Percentiles rank a stretch among this genome's conserved stretches.
phyloP scores from a whole-genome alignment of 495 filamentous ascomycete species.

The Rhizodiscina lignyota region DNA sequence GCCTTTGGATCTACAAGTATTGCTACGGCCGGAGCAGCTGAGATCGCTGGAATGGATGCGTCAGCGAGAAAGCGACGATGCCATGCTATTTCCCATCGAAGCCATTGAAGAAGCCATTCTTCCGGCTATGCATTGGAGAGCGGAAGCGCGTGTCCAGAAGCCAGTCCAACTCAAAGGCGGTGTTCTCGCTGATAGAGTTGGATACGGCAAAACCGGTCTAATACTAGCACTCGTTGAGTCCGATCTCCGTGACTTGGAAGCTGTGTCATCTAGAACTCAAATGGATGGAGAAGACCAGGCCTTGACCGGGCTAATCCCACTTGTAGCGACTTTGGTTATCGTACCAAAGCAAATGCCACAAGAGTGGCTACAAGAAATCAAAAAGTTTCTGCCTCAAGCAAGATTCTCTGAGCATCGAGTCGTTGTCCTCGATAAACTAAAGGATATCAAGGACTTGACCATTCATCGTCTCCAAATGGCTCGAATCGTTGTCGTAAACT shows the following conservation, averaged over 20 bases:
- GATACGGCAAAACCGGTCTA: slow-evolving; percentile 72
- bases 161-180: slow-evolving; percentile 41
- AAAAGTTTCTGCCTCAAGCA: slow-evolving; percentile 33
- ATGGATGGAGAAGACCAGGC: slow-evolving; percentile 3
- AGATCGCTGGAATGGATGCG: slow-evolving; percentile 52
- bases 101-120: slow-evolving; percentile 55
- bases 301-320: slow-evolving; percentile 19
- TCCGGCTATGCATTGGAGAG: slow-evolving; percentile 39
- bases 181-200: slow-evolving; percentile 59
- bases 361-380: slow-evolving; percentile 52
- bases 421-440: slow-evolving; percentile 21
- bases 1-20: slow-evolving; percentile 29
- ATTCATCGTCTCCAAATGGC: slow-evolving; percentile 30
- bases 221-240: slow-evolving; percentile 46
- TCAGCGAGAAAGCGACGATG: slow-evolving; percentile 32
- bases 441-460: slow-evolving; percentile 18
- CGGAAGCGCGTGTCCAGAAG: slow-evolving; percentile 36
- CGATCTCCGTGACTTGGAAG: slow-evolving; percentile 14
- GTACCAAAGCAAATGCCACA: slow-evolving; percentile 42
- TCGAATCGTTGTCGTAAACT: slow-evolving; percentile 40
- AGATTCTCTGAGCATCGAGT: slow-evolving; percentile 18
- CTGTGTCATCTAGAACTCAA: not conserved
- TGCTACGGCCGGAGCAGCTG: slow-evolving; percentile 37
- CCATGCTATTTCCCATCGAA: slow-evolving; percentile 36
- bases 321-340: slow-evolving; percentile 54